Conservation (phyloP, 805 yeast genomes). For the Pichia heedii region DNA sequence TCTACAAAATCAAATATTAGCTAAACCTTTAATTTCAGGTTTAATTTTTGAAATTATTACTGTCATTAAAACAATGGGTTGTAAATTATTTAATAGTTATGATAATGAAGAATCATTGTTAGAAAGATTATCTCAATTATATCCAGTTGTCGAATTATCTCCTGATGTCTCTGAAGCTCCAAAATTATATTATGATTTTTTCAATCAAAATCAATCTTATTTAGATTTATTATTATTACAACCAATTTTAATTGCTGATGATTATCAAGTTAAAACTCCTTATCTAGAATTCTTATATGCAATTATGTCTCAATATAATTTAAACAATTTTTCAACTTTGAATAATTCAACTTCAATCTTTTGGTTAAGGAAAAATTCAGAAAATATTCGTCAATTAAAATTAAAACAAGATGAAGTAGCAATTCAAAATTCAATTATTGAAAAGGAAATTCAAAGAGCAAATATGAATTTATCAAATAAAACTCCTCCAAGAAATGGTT, state of each 20-base stretch:
- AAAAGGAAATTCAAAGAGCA: slow-evolving; percentile 18
- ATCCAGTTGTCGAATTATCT: slow-evolving; percentile 26
- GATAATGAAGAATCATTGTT: slow-evolving; percentile 58
- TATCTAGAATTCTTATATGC: slow-evolving; percentile 84
- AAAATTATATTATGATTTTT: slow-evolving; percentile 57
- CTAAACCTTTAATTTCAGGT: slow-evolving; percentile 80
- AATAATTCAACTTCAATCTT: slow-evolving; percentile 22
- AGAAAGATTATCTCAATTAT: slow-evolving; percentile 41
- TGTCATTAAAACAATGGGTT: slow-evolving; percentile 69
- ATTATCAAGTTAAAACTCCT: slow-evolving; percentile 76
- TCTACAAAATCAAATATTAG: slow-evolving; percentile 59
- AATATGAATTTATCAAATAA: not conserved
- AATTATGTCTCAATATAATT: slow-evolving; percentile 54
- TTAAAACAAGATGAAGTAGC: slow-evolving; percentile 20
- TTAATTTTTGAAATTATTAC: slow-evolving; percentile 64
- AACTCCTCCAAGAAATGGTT: slow-evolving; percentile 3
- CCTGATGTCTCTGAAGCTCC: slow-evolving; percentile 40
- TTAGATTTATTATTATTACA: slow-evolving; percentile 73
- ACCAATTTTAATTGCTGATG: slow-evolving; percentile 87
- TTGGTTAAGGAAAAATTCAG: slow-evolving; percentile 24
- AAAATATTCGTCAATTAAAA: slow-evolving; percentile 21
- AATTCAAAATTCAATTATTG: slow-evolving; percentile 21
- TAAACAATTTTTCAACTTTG: slow-evolving; percentile 36
- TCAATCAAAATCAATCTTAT: slow-evolving; percentile 46
- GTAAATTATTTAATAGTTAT: slow-evolving; percentile 58